Base-by-base conservation (phyloP, 1,139 yeast genomes). In the Diutina siamensis region DNA sequence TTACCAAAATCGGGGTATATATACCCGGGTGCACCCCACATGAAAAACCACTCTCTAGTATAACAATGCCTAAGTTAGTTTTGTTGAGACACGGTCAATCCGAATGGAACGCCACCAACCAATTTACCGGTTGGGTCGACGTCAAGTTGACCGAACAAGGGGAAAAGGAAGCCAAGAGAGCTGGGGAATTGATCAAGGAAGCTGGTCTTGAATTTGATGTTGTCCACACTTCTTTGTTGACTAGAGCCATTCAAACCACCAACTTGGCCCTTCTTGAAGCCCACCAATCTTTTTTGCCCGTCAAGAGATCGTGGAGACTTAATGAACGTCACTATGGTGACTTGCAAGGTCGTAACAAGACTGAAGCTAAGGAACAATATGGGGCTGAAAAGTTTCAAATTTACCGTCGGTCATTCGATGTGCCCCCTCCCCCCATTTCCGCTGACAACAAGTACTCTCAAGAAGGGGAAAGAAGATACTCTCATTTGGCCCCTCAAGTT, bases 281-380 rank as follows among this genome's bases (percentile, higher is more conserved):
- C 52, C 97, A 87, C 69, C 88, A 89, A 65, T 73, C 86, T 60
- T 89, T 80, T 78, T 77, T 92, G 56, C 96, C 95, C 62, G 95
- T 86, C 61, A 81, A 83, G 72, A 85, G 97, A 76, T 76, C 89
- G 49, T 89, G 97, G 97, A 83, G 97, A 77, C 80, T 89, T 68
- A 89, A 89, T 72, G 98, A 89, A 76, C 92, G 97, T 76, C 97
- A 89, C 73, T 89, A 89, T 73, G 98, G 98, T 77, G 97, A 88
- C 58, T 78, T 92, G 61, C 97, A 92, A 74, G 98, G 98, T 66
- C 89, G 89, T 77, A 94, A 89, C 76, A 89, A 89, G 77, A 96
- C 97, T 56, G 88, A 78, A 60, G 85, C 96, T 55, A 78, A 87
- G 64, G 92, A 80, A 61, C 68, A 78, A 61, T 89, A 79, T 72